A percentile compares a stretch with the other conserved stretches of the same genome.
Evolutionary conservation across 1,139 yeast species (phyloP).

Genomic region (Kluyveromyces marxianus): DNA sequence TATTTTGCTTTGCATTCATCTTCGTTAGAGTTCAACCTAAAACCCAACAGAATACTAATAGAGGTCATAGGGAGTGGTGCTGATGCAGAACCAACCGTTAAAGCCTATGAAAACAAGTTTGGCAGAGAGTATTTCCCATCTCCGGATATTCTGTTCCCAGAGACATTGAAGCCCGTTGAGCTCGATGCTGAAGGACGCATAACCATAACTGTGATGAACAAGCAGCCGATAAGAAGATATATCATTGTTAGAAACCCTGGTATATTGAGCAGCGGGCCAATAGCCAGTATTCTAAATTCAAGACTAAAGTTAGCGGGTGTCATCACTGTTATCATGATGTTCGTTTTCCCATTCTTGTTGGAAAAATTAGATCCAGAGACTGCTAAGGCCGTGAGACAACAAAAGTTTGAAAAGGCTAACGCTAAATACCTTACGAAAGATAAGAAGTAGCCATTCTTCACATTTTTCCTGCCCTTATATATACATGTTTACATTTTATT

Average conservation of each 20-base stretch:
- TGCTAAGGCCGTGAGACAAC: conserved; percentile 30
- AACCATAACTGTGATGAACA: conserved; percentile 21
- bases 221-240: conserved; percentile 30
- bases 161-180: conserved; percentile 19
- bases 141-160: conserved; percentile 26
- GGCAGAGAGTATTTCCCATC: conserved; percentile 31
- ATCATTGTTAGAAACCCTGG: conserved; percentile 28
- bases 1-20: conserved; percentile 24
- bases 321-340: conserved; percentile 21
- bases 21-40: conserved; percentile 27
- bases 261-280: conserved; percentile 30
- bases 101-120: conserved; percentile 26
- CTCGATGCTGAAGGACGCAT: conserved; percentile 13
- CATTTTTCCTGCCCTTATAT: not conserved
- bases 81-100: conserved; percentile 15
- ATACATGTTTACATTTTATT: no score
- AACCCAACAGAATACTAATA: conserved; percentile 28
- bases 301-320: conserved; percentile 33
- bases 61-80: conserved; percentile 15
- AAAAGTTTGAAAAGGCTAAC: conserved; percentile 22
- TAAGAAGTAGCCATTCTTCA: not conserved
- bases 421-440: conserved; percentile 19
- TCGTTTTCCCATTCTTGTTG: conserved; percentile 29
- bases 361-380: conserved; percentile 36
- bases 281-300: conserved; percentile 31